Evolutionary conservation across 495 filamentous ascomycete species (phyloP).

Genomic region (Neurospora sp.): DNA sequence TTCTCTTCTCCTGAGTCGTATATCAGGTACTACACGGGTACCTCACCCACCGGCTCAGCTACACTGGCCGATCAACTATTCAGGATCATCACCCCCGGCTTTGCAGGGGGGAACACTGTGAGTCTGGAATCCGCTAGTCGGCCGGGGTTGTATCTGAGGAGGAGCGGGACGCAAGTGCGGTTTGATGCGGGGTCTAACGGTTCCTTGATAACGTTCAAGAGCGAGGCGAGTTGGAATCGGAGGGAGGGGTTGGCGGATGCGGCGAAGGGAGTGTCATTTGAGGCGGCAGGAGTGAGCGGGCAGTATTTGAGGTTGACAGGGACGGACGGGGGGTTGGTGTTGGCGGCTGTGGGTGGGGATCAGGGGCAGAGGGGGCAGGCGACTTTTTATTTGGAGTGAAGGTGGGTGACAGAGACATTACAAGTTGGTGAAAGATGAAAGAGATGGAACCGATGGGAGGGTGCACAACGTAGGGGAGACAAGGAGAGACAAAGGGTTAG

Average conservation of each 20-base stretch:
- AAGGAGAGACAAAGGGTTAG: neutral
- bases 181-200: constrained; percentile 3
- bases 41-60: neutral
- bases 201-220: neutral
- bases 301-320: constrained; percentile 8
- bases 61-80: constrained; percentile 12
- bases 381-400: constrained; percentile 9
- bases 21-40: constrained; percentile 2
- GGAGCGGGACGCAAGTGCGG: neutral
- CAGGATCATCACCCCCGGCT: constrained; percentile 6
- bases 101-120: constrained; percentile 7
- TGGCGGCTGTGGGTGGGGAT: neutral
- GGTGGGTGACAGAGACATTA: too few species aligned
- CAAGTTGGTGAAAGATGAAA: too few species aligned
- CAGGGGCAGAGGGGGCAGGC: neutral
- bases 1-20: neutral
- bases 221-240: constrained; percentile 10
- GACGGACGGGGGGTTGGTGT: neutral
- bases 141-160: constrained; percentile 7
- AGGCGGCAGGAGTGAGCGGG: constrained; percentile 3
- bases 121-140: constrained; percentile 15
- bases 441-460: too few species aligned
- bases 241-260: constrained; percentile 5
- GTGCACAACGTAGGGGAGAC: too few species aligned
- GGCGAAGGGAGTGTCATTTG: constrained; percentile 7